A percentile compares a stretch with the other conserved stretches of the same genome.
These are phyloP conservation scores for Saccharomyces pastorianus DNA, from an alignment of 1,139 yeast species.

Conservation along the genomic window DNA sequence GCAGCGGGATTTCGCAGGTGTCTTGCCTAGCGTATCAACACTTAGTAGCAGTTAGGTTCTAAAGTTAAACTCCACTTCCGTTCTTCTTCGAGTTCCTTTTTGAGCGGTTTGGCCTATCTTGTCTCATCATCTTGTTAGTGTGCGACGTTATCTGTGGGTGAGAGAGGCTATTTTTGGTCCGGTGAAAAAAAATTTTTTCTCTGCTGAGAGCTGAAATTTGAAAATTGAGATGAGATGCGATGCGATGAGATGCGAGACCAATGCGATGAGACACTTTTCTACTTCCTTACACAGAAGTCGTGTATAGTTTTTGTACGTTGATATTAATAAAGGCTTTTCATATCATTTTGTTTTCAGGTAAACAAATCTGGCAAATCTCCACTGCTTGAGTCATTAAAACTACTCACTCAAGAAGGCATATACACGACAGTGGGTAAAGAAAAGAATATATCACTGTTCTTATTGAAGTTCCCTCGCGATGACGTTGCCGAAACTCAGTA, in stretches of 20 bases:
- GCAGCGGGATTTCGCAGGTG: not conserved
- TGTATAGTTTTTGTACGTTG: not conserved
- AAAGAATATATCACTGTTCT: not conserved
- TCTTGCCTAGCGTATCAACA: not conserved
- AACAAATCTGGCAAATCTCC: not conserved
- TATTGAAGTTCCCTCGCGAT: not conserved
- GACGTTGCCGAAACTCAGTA: not conserved
- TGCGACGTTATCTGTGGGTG: not conserved
- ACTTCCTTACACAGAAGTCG: not conserved
- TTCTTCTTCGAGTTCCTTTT: not conserved
- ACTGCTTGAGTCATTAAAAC: not conserved
- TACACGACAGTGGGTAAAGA: not conserved
- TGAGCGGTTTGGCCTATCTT: not conserved
- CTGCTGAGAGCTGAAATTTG: not conserved
- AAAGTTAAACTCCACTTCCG: not conserved
- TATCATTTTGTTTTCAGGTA: not conserved
- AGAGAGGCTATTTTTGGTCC: not conserved
- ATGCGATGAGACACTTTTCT: not conserved
- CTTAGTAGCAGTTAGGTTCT: not conserved
- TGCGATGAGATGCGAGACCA: not conserved
- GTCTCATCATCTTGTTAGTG: not conserved
- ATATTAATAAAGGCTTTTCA: not conserved
- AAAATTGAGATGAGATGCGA: slow-evolving; percentile 1
- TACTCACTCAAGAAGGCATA: not conserved
- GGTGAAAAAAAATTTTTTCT: not conserved